Evolutionary conservation across 495 filamentous ascomycete genomes (phyloP), one percentile per base, ranked within the genome.

Genomic region (Saxophila tyrrhenica): DNA sequence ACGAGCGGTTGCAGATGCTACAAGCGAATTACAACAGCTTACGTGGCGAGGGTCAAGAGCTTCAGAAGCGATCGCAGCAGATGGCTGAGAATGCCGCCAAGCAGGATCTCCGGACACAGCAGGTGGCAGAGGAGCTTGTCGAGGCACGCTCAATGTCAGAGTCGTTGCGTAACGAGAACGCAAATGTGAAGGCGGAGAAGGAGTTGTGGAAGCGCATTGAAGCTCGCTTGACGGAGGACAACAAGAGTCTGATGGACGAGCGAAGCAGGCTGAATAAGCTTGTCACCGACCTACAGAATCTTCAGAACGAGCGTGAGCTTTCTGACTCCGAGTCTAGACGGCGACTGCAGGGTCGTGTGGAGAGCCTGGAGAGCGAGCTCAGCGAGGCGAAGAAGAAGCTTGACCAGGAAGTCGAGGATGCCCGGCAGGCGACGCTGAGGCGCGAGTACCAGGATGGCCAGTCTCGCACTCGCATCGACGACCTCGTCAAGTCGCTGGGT

Each of bases 171-270:
- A 88, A 83, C 44, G 92, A 97, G 59, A 91, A 79, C 55, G 85
- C 89, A 19, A 95, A 95, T 66, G 79, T 95, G 11, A 94, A 91
- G 66, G 90, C 90, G 0, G 91, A 96, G 63, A 94, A 91, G 66
- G 82, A 83, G 2, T 73, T 97, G 21, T 91, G 83, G 85, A 94
- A 91, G 70, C 86, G 78, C 45, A 91, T 96, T 54, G 88, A 97
- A 64, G 83, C 85, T 57, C 79, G 94, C 38, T 74, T 96, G 19
- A 83, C 74, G 56, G 85, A 89, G 46, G 94, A 97, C 57, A 94
- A 88, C 50, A 85, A 89, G 57, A 78, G 71, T 13, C 73, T 96
- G n/a, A 73, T 84, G 32, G 85, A 94, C 55, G 94, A 98, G 64
- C 82, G 84, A 41, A 73, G 76, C 39, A 78, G 88, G 21, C 80